Conservation (phyloP, 108 stramenopile species). For the Asterionellopsis glacialis region DNA sequence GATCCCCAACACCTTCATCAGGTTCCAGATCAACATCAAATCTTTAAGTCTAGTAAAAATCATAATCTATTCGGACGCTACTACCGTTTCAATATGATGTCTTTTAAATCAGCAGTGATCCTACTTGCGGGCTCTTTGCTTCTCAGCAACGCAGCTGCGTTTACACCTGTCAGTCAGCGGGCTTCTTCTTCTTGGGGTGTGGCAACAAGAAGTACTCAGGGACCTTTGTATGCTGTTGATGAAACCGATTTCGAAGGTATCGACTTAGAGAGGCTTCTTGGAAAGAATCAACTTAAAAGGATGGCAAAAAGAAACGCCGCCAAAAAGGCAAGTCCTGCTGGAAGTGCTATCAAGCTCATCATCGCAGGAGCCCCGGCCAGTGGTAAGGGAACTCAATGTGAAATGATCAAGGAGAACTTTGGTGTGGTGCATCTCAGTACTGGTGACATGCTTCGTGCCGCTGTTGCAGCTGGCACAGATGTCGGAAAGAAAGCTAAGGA, state of each 20-base stretch:
- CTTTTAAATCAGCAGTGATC: too few relatives aligned
- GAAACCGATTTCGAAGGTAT: conserved; percentile 2
- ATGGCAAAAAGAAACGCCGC: background rate
- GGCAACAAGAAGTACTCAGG: too few relatives aligned
- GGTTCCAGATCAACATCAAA: too few relatives aligned
- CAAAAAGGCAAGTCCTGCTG: background rate
- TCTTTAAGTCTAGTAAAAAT: too few relatives aligned
- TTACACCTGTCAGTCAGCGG: too few relatives aligned
- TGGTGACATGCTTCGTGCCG: conserved; percentile 78
- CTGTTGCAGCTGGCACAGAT: conserved; percentile 45
- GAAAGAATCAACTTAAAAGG: conserved; percentile 4
- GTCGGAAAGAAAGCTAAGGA: conserved; percentile 61
- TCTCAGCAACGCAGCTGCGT: too few relatives aligned
- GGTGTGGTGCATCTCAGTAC: conserved; percentile 74
- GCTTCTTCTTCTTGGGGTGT: too few relatives aligned
- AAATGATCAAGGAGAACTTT: conserved; percentile 53
- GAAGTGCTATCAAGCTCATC: background rate
- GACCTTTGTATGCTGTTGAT: too few relatives aligned
- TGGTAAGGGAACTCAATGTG: conserved; percentile 86
- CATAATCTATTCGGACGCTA: too few relatives aligned
- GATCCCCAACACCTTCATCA: too few relatives aligned
- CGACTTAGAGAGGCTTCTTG: conserved; percentile 1
- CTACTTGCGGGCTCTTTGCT: too few relatives aligned
- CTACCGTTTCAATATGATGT: too few relatives aligned
- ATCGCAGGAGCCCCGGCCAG: conserved; percentile 56